Evolutionary conservation across 495 filamentous ascomycete genomes (phyloP).

Genomic region (Penicillium simplicissimum): DNA sequence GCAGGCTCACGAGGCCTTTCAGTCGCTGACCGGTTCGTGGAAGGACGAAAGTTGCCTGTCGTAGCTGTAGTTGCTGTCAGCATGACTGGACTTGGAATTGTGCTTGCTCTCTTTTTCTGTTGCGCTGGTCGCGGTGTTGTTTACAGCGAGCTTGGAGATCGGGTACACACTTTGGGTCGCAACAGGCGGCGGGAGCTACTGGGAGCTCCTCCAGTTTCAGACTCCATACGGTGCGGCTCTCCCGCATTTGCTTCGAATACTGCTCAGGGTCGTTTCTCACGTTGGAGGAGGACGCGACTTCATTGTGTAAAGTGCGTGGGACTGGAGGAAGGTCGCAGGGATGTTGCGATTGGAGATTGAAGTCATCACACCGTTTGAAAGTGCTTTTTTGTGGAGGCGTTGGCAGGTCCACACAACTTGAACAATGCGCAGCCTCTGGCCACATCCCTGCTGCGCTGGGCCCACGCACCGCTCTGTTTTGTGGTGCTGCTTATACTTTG

Average conservation of each 20-base stretch:
- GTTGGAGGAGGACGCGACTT: constrained; percentile 11
- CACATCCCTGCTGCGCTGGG: constrained; percentile 10
- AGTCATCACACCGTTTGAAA: constrained; percentile 7
- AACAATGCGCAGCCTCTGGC: constrained; percentile 7
- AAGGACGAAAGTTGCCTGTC: constrained; percentile 56
- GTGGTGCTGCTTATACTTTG: not conserved
- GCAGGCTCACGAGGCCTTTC: constrained; percentile 51
- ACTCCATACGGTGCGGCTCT: constrained; percentile 23
- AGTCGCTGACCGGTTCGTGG: constrained; percentile 54
- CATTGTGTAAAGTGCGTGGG: constrained; percentile 13
- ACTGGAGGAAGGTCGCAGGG: not conserved
- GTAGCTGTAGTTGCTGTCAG: constrained; percentile 40
- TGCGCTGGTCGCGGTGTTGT: not conserved
- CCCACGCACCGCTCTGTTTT: constrained; percentile 18
- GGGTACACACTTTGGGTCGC: constrained; percentile 40
- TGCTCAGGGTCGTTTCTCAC: constrained; percentile 19
- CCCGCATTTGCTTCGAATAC: not conserved
- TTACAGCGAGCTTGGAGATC: not conserved
- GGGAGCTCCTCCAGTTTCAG: constrained; percentile 29
- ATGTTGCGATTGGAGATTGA: not conserved
- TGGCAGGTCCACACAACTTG: constrained; percentile 4
- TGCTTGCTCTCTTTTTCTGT: not conserved
- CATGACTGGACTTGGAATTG: not conserved
- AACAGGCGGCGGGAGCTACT: constrained; percentile 42
- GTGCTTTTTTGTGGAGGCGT: constrained; percentile 10